Conservation (phyloP, 768 basidiomycete species). For the Termitomyces sp. region DNA sequence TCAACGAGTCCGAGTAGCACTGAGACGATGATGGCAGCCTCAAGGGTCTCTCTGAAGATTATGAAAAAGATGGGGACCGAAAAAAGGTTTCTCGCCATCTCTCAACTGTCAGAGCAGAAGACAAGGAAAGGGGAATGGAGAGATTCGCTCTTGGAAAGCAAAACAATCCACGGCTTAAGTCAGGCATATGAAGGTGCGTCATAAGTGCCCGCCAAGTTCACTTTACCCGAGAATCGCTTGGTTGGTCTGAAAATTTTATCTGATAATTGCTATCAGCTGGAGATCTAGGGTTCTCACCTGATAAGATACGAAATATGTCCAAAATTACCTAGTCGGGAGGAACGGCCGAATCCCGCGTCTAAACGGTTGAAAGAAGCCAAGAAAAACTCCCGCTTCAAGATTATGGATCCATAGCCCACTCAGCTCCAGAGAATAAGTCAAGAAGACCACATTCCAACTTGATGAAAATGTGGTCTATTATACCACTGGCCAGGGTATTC, state of each 20-base stretch:
- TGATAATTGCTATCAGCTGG: slow-evolving; percentile 24
- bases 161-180: not conserved
- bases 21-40: slow-evolving; percentile 88
- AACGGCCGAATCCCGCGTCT: not conserved
- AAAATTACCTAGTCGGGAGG: not conserved
- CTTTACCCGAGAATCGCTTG: not conserved
- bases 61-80: slow-evolving; percentile 95
- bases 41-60: slow-evolving; percentile 91
- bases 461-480: too few relatives aligned
- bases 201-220: too few relatives aligned
- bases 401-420: too few relatives aligned
- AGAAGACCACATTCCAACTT: too few relatives aligned
- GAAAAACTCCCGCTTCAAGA: not conserved
- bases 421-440: too few relatives aligned
- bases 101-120: not conserved
- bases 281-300: slow-evolving; percentile 22
- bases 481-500: too few relatives aligned
- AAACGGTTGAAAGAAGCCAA: not conserved
- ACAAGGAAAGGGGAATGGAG: slow-evolving; percentile 4
- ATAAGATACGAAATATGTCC: slow-evolving; percentile 21
- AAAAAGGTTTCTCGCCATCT: slow-evolving; percentile 73
- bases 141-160: not conserved
- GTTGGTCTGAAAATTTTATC: slow-evolving; percentile 1
- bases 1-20: slow-evolving; percentile 90
- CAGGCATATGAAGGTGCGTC: slow-evolving; percentile 1